Percentiles rank a stretch among this genome's conserved stretches.
These are phyloP conservation scores for Petrea volubilis DNA, from an alignment of 257 asterid species.

Conservation along the genomic window DNA sequence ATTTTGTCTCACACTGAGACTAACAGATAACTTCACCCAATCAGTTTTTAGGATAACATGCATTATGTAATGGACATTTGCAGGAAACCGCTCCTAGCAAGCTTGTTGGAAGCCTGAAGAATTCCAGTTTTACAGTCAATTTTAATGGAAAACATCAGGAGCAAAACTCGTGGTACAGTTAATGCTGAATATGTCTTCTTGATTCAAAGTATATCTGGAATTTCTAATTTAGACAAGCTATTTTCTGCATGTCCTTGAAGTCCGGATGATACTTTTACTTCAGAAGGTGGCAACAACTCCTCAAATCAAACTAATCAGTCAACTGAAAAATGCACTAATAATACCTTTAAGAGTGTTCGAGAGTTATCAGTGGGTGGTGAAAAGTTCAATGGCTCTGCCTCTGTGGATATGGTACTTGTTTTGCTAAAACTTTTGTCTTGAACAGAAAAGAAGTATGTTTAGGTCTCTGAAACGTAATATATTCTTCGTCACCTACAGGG, in stretches of 20 bases:
- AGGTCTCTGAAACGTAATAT: constrained; percentile 22
- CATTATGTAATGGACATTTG: constrained; percentile 22
- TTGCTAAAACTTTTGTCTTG: constrained; percentile 19
- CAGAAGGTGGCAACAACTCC: constrained; percentile 38
- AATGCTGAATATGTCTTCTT: constrained; percentile 11
- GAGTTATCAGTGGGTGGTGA: constrained; percentile 62
- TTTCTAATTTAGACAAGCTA: constrained; percentile 20
- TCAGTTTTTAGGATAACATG: neutral
- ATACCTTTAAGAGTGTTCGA: constrained; percentile 64
- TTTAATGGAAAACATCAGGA: constrained; percentile 38
- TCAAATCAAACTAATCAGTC: constrained; percentile 36
- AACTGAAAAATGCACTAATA: constrained; percentile 36
- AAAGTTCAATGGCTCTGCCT: constrained; percentile 43
- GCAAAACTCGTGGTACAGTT: constrained; percentile 44
- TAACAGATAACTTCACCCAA: neutral
- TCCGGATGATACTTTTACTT: constrained; percentile 34
- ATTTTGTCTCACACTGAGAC: neutral
- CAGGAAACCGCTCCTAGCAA: constrained; percentile 52
- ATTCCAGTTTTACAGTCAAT: constrained; percentile 33
- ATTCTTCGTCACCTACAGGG: constrained; percentile 47
- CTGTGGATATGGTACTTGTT: constrained; percentile 73
- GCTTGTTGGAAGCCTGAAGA: constrained; percentile 29
- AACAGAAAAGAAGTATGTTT: constrained; percentile 16
- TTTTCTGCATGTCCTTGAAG: constrained; percentile 38
- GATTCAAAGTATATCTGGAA: neutral